phyloP scores from a whole-genome alignment of 805 yeast species.

The Yamadazyma sp. region DNA sequence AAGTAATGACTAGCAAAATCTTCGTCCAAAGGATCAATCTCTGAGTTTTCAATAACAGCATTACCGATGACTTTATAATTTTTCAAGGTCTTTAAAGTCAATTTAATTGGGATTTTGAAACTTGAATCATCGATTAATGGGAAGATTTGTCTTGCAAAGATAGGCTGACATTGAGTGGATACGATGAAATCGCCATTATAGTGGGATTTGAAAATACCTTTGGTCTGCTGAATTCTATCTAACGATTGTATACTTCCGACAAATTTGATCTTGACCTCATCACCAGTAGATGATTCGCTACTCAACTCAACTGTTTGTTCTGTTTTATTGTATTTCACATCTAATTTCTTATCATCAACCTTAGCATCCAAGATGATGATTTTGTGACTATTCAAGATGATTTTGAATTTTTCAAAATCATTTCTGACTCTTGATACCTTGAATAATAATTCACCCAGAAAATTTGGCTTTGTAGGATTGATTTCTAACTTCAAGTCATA shows the following conservation, averaged over 20 bases:
- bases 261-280: constrained; percentile 8
- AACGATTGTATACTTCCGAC: constrained; percentile 6
- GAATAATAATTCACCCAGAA: constrained; percentile 6
- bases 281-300: constrained; percentile 21
- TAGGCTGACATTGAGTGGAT: constrained; percentile 74
- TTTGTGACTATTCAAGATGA: constrained; percentile 9
- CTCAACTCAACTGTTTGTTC: constrained; percentile 4
- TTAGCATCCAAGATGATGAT: constrained; percentile 10
- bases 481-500: constrained; percentile 10
- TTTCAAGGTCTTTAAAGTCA: constrained; percentile 45
- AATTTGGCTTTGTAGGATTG: constrained; percentile 10
- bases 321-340: constrained; percentile 3
- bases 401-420: constrained; percentile 2
- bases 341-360: constrained; percentile 6
- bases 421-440: constrained; percentile 3
- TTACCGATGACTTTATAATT: constrained; percentile 53
- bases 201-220: constrained; percentile 10
- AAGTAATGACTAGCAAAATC: constrained; percentile 25
- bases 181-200: constrained; percentile 18
- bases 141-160: constrained; percentile 56
- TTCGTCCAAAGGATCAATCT: constrained; percentile 22
- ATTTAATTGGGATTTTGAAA: constrained; percentile 49
- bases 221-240: constrained; percentile 12
- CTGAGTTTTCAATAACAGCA: constrained; percentile 18
- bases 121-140: constrained; percentile 69